Percentiles rank a stretch among this genome's conserved stretches.
Conservation (phyloP, 192 early-diverging fungal genomes). For the Linnemannia exigua region DNA sequence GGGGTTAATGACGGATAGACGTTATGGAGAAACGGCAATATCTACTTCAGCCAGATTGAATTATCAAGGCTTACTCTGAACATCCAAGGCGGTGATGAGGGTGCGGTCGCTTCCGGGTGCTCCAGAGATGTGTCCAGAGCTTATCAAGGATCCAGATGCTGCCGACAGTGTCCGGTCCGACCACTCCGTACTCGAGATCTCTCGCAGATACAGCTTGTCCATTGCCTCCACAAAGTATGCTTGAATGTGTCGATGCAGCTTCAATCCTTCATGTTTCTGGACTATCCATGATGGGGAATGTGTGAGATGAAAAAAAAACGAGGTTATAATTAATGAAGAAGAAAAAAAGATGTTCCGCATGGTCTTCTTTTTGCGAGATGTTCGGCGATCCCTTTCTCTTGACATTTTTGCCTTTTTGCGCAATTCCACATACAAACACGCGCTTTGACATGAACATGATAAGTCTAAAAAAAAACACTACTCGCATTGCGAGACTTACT, state of each 20-base stretch:
- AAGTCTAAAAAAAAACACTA: neutral
- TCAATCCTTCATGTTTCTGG: conserved; percentile 73
- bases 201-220: conserved; percentile 91
- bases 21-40: too few species aligned
- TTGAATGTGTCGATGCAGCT: conserved; percentile 83
- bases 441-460: neutral
- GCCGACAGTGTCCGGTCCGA: conserved; percentile 53
- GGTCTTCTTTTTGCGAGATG: neutral
- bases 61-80: conserved; percentile 36
- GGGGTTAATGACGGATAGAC: neutral
- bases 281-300: conserved; percentile 40
- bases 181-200: conserved; percentile 93
- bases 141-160: conserved; percentile 19
- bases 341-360: neutral
- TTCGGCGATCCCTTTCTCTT: neutral
- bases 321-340: neutral
- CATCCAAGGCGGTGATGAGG: conserved; percentile 34
- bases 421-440: neutral
- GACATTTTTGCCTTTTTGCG: neutral
- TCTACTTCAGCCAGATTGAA: neutral
- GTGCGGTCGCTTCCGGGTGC: conserved; percentile 35
- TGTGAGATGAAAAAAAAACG: neutral
- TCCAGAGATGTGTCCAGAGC: neutral
- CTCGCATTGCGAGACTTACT: conserved; percentile 56
- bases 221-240: conserved; percentile 86